Evolutionary conservation across 257 asterid genomes (phyloP).

Genomic region (Galeopsis tetrahit): DNA sequence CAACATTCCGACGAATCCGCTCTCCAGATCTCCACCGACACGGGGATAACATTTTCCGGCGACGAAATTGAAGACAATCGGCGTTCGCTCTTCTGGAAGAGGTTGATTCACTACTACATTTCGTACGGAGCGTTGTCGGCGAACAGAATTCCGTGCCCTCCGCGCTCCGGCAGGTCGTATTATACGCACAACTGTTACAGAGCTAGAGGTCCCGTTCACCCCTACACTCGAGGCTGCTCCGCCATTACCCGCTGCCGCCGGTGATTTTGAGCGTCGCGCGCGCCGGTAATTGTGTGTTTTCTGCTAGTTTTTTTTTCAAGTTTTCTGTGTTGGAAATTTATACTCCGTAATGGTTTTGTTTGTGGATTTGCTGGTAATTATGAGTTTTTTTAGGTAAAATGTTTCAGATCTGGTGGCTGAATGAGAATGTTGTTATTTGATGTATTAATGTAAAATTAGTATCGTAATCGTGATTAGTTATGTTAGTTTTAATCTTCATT

Average conservation of each 20-base stretch:
- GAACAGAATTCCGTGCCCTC: constrained; percentile 76
- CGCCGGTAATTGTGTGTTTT: background rate
- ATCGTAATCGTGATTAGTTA: background rate
- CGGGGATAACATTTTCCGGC: constrained; percentile 39
- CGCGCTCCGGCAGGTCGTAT: constrained; percentile 87
- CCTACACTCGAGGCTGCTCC: constrained; percentile 82
- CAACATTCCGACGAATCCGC: constrained; percentile 33
- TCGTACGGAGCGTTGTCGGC: constrained; percentile 81
- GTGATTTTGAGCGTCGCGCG: constrained; percentile 18
- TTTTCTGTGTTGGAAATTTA: background rate
- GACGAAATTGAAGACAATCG: constrained; percentile 40
- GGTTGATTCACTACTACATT: constrained; percentile 57
- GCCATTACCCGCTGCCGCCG: constrained; percentile 85
- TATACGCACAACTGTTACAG: constrained; percentile 72
- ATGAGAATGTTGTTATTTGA: background rate
- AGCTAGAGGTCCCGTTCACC: constrained; percentile 74
- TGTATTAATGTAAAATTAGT: constrained; percentile 6
- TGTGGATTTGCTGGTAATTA: background rate
- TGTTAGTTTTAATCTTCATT: background rate
- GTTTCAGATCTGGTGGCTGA: constrained; percentile 2
- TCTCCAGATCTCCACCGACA: constrained; percentile 39
- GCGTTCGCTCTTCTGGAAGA: constrained; percentile 72
- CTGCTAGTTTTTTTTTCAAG: background rate
- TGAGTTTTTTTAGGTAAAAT: background rate
- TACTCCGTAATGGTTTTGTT: background rate